phyloP scores from a whole-genome alignment of 2,329 filamentous ascomycete species.

The Parastagonospora avenae region DNA sequence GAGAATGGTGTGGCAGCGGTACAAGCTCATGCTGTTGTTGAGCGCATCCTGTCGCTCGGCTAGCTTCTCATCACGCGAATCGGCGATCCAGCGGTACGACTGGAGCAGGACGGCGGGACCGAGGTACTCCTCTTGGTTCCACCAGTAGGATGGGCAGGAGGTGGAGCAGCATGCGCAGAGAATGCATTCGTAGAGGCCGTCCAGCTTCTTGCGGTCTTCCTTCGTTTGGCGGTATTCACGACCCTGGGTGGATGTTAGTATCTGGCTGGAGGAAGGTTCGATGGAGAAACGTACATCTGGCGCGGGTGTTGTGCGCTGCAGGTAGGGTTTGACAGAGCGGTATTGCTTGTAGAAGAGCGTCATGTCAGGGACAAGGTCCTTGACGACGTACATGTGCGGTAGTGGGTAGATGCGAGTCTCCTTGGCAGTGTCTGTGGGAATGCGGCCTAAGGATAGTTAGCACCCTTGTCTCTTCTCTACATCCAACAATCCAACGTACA shows the following conservation, averaged over 20 bases:
- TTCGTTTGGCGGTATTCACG: slow-evolving; percentile 91
- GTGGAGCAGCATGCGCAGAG: slow-evolving; percentile 99
- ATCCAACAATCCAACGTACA: slow-evolving; percentile 66
- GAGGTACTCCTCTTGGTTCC: slow-evolving; percentile 98
- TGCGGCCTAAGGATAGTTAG: slow-evolving; percentile 71
- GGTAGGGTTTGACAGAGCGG: slow-evolving; percentile 98
- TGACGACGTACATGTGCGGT: slow-evolving; percentile 98
- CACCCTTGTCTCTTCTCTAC: not conserved
- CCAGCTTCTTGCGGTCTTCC: slow-evolving; percentile 93
- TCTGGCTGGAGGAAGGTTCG: not conserved
- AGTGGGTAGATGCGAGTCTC: slow-evolving; percentile 97
- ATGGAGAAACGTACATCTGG: slow-evolving; percentile 70
- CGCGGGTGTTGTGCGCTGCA: slow-evolving; percentile 85
- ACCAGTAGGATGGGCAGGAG: slow-evolving; percentile 99
- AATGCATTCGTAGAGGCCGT: slow-evolving; percentile 98
- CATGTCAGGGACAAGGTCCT: slow-evolving; percentile 96
- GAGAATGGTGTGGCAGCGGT: slow-evolving; percentile 98
- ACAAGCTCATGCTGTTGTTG: slow-evolving; percentile 98
- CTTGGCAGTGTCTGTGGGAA: slow-evolving; percentile 78
- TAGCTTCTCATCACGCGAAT: slow-evolving; percentile 90
- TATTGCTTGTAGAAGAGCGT: slow-evolving; percentile 99
- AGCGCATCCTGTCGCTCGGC: slow-evolving; percentile 86
- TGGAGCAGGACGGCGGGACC: slow-evolving; percentile 95
- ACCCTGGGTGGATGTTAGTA: slow-evolving; percentile 62
- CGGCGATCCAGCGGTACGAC: slow-evolving; percentile 96